Base-by-base conservation (phyloP, 108 stramenopile species). In the Nitzschia sp. region DNA sequence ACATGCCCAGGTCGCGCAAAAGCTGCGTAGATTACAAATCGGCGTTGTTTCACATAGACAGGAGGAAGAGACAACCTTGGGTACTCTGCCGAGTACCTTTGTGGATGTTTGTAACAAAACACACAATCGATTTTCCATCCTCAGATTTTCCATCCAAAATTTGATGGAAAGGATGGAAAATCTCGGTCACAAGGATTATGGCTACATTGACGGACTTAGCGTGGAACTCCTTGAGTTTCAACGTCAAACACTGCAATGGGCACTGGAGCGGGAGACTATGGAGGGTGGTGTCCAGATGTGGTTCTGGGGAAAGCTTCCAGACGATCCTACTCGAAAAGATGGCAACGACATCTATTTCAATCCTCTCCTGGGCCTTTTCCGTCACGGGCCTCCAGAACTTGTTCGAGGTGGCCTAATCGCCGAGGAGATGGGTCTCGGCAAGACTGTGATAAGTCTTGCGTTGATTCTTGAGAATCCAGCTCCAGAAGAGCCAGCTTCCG, bases 381-480 rank as follows among this genome's bases (percentile, higher is more conserved):
- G 74, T 25, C 34, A 3, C 9, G 42, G 36, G 8, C 56, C 57
- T 21, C 77, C 80, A 0, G 0, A 4, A 47, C 19, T 46, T 21
- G 70, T 71, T 21, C 66, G 75, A 23, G 84, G 84, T 28, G 84
- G 84, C 11, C 53, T 85, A 0, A 75, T 85, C 30, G 74, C 71
- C 3, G 80, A 74, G 42, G 66, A 85, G 33, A 80, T 84, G 79
- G 77, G 81, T 36, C 21, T 73, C 26, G 59, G 76, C 3, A 68
- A 56, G 59, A 85, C 84, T 13, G 71, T 85, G 13, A 79, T 85
- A 27, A 75, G 77, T 2, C 64, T 81, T 17, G 54, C 78, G 4
- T 35, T 82, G 6, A 68, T 82, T n/a, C 53, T 85, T 38, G 47
- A 65, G 33, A 78, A 85, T 64, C 80, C 80, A 8, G 84, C 84